Base-by-base conservation (phyloP, 257 asterid species). In the Gynochthodes officinalis region DNA sequence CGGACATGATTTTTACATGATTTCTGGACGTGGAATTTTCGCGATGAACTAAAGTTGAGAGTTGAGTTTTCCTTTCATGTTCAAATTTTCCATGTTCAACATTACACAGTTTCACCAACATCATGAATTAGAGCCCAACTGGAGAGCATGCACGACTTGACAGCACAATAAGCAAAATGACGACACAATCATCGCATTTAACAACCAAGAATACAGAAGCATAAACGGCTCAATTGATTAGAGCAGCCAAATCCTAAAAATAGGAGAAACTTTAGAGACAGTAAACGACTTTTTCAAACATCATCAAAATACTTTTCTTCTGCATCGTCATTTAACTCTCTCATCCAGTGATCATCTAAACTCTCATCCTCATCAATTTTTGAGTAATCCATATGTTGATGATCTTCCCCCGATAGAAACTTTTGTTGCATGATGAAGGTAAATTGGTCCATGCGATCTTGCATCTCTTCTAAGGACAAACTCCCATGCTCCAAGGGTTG, bases 281-380 rank as follows among this genome's bases (percentile, higher is more conserved):
- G 27, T 40, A 62, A 27, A 0, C 8, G n/a, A 16, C 35, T 7
- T 1, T 32, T 16, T 83, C 84, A 89, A 37, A 87, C 77, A 78
- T 93, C 97, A 77, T 88, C 96, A 49, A 94, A 94, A 77, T 94
- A 94, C 85, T 88, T 94, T 39, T 94, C 99, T 84, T 94, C 99
- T 33, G 99, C 99, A 77, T 91, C 99, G 61, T 77, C 89, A 76
- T 86, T 84, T 23, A 86, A 90, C 81, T 89, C 96, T 81, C 80
- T 91, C 84, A 88, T 88, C 97, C 97, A 91, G 76, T 89, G 97
- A 84, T 94, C 98, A 75, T 91, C 99, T 75, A 94, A 78, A 18
- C 93, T 83, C 74, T 75, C 97, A 65, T 94, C 92, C 74, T 81
- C 88, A 21, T 91, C 97, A 30, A 91, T 94, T 80, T 85, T 89